Percentiles rank a stretch among this genome's conserved stretches.
phyloP scores from a whole-genome alignment of 768 basidiomycete species.

The Suillus spraguei region DNA sequence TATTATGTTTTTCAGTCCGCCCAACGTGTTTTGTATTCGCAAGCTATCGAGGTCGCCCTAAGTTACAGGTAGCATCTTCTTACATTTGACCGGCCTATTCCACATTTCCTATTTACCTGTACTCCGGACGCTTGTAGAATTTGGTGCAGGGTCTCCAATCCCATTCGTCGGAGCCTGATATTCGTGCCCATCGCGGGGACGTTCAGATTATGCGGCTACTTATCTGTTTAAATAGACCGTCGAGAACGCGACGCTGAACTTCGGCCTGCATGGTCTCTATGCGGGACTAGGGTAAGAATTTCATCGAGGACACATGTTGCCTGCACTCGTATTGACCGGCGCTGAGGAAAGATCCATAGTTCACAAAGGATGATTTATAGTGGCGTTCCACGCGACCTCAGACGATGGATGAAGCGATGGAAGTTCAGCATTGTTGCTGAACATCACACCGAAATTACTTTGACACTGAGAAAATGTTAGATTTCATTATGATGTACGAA shows the following conservation, averaged over 20 bases:
- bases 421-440: conserved; percentile 82
- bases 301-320: conserved; percentile 88
- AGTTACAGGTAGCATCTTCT: background rate
- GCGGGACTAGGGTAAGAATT: conserved; percentile 75
- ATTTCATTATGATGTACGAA: conserved; percentile 8
- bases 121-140: conserved; percentile 85
- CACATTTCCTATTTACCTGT: no score
- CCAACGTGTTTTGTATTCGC: background rate
- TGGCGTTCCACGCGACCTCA: conserved; percentile 82
- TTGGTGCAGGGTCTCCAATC: conserved; percentile 84
- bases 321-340: conserved; percentile 80
- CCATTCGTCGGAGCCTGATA: conserved; percentile 86
- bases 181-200: conserved; percentile 44
- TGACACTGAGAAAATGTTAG: conserved; percentile 53
- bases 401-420: conserved; percentile 84
- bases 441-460: conserved; percentile 91
- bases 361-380: conserved; percentile 78
- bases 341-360: conserved; percentile 71
- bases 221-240: conserved; percentile 82
- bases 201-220: conserved; percentile 40
- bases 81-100: no score
- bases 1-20: no score
- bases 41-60: background rate
- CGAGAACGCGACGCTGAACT: conserved; percentile 83
- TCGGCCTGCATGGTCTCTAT: conserved; percentile 65